phyloP scores from a whole-genome alignment of 2,329 filamentous ascomycete genomes.

The Canariomyces notabilis region DNA sequence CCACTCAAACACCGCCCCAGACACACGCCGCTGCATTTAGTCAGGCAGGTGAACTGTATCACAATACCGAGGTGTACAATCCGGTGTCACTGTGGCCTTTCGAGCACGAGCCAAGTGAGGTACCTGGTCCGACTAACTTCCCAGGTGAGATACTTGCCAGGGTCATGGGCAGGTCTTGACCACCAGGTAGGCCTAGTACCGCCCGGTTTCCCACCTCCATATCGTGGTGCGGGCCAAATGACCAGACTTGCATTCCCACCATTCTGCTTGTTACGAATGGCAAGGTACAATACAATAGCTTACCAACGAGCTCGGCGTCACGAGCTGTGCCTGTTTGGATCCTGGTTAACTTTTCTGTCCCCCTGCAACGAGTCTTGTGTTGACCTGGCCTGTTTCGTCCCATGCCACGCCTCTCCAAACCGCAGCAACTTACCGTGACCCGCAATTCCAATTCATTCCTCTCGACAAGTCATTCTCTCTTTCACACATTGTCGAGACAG shows the following conservation, averaged over 20 bases:
- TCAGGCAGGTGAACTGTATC: conserved; percentile 7
- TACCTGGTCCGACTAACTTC: conserved; percentile 10
- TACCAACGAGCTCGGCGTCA: conserved; percentile 4
- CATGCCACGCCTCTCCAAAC: conserved; percentile 13
- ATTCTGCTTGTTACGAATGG: background rate
- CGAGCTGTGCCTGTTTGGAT: conserved; percentile 2
- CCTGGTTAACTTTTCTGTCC: conserved; percentile 11
- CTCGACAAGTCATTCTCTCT: conserved; percentile 13
- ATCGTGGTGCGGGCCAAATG: background rate
- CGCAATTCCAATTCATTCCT: conserved; percentile 18
- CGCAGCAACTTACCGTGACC: conserved; percentile 10
- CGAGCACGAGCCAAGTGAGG: conserved; percentile 5
- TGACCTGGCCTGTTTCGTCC: conserved; percentile 14
- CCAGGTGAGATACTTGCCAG: conserved; percentile 13
- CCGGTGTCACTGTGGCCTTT: conserved; percentile 1
- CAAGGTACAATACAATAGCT: background rate
- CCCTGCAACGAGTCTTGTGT: background rate
- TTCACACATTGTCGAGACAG: conserved; percentile 10
- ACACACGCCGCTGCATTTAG: conserved; percentile 20
- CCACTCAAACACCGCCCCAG: conserved; percentile 12
- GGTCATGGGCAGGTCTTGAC: conserved; percentile 13
- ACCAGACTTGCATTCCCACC: background rate
- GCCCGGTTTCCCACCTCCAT: conserved; percentile 1
- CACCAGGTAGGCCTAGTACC: conserved; percentile 11
- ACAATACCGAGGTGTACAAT: background rate